A percentile compares a stretch with the other conserved stretches of the same genome.
Evolutionary conservation across 495 filamentous ascomycete species (phyloP).

Genomic region (Melanomma pulvis-pyrius): DNA sequence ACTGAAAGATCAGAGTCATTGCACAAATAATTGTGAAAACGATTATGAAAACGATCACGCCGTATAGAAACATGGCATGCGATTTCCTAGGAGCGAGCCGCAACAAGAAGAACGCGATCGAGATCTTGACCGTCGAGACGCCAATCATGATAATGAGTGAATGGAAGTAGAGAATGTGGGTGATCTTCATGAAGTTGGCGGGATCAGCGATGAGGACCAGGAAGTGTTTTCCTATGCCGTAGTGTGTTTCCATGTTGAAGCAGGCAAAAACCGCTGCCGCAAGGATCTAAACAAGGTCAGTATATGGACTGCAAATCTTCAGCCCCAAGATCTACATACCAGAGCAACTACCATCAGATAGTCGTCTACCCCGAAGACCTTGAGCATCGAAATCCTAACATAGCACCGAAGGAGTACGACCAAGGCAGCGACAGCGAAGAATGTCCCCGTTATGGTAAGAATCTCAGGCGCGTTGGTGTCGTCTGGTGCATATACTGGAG

Average conservation of each 20-base stretch:
- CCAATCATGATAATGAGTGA: constrained; percentile 35
- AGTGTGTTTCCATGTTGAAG: constrained; percentile 37
- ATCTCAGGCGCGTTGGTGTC: constrained; percentile 38
- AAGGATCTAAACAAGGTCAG: constrained; percentile 15
- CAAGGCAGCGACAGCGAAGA: constrained; percentile 33
- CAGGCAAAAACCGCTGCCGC: constrained; percentile 28
- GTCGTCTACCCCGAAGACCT: constrained; percentile 43
- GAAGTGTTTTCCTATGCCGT: constrained; percentile 41
- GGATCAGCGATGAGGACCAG: constrained; percentile 25
- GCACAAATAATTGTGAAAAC: constrained; percentile 36
- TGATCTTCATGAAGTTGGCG: constrained; percentile 8
- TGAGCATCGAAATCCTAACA: constrained; percentile 41
- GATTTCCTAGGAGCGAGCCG: constrained; percentile 33
- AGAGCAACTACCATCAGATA: constrained; percentile 42
- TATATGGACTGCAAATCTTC: background rate
- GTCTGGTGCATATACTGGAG: constrained; percentile 22
- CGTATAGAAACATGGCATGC: constrained; percentile 38
- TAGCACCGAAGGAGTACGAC: constrained; percentile 39
- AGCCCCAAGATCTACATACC: constrained; percentile 13
- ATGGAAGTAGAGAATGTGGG: constrained; percentile 33
- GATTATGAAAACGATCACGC: constrained; percentile 39
- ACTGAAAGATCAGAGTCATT: constrained; percentile 42
- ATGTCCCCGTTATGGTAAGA: constrained; percentile 36
- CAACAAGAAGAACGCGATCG: constrained; percentile 43
- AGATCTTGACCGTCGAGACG: constrained; percentile 39